Base-by-base conservation (phyloP, 495 filamentous ascomycete genomes). In the Baudoinia panamericana region DNA sequence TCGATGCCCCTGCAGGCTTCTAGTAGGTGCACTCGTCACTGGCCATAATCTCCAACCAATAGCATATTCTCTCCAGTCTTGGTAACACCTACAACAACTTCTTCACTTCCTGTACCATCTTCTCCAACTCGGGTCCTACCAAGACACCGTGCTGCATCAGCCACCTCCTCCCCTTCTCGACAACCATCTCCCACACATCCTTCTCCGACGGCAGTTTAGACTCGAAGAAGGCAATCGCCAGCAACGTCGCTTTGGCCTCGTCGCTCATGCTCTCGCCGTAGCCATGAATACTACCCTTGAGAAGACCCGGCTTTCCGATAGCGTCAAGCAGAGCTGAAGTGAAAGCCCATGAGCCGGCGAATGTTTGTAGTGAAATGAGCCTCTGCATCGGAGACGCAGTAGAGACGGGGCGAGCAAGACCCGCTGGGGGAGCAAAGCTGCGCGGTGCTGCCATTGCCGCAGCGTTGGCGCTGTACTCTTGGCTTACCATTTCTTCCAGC, bases 161-260 rank as follows among this genome's bases (percentile, higher is more conserved):
- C 67, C 68, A 71, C 13, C 21, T 50, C 45, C 22, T 54, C 1
- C 66, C 70, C 56, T 72, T 73, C 18, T 64, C 62, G 5, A 58
- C 67, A 42, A 72, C 19, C 57, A 78, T 58, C 50, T 72, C 70
- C 75, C 73, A 77, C 17, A 59, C 54, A n/a, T 65, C 67, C 54
- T 57, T 53, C 34, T 63, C 51, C 4, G 40, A 56, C 0, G 3
- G 39, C 33, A 71, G 35, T 41, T 58, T 63, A 21, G 30, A 44
- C 50, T 69, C 60, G 24, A 80, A 53, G 39, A 54, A 75, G 4
- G 50, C 63, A 31, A 76, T 37, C 7, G 63, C 71, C 27, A 74
- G 37, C 11, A 66, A 51, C 5, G 76, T 78, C 4, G 67, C 65
- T 19, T 65, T 41, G 8, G 50, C 27, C 4, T 51, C 43, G 11